Evolutionary conservation across 2,329 filamentous ascomycete genomes (phyloP).

Genomic region (Didymella arachidicola): DNA sequence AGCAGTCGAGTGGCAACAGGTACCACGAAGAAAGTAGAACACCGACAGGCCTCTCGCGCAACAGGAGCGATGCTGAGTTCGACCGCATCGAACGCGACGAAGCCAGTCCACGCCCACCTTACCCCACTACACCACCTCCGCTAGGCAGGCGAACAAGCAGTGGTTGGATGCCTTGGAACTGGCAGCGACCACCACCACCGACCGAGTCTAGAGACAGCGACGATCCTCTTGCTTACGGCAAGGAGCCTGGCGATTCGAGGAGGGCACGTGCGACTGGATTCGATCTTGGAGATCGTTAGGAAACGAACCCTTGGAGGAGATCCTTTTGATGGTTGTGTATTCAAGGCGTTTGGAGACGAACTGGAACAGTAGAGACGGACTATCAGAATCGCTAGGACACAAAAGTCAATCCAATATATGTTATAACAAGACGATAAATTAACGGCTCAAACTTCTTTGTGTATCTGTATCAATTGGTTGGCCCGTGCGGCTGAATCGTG

Average conservation of each 20-base stretch:
- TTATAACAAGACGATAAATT: background rate
- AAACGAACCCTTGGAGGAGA: slow-evolving; percentile 21
- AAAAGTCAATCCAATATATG: slow-evolving; percentile 13
- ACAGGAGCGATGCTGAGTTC: slow-evolving; percentile 86
- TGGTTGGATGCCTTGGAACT: slow-evolving; percentile 62
- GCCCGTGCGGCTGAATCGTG: slow-evolving; percentile 16
- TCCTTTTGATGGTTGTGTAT: slow-evolving; percentile 10
- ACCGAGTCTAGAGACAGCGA: slow-evolving; percentile 29
- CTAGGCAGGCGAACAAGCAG: slow-evolving; percentile 43
- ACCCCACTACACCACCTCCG: slow-evolving; percentile 45
- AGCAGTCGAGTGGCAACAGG: slow-evolving; percentile 53
- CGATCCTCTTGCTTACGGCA: slow-evolving; percentile 48
- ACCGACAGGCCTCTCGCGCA: slow-evolving; percentile 68
- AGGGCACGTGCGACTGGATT: slow-evolving; percentile 42
- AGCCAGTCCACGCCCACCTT: slow-evolving; percentile 54
- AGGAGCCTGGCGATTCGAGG: slow-evolving; percentile 33
- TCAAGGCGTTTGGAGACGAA: slow-evolving; percentile 21
- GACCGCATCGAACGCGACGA: slow-evolving; percentile 82
- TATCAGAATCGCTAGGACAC: slow-evolving; percentile 9
- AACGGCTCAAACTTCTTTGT: background rate
- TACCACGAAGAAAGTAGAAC: slow-evolving; percentile 52
- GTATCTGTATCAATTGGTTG: background rate
- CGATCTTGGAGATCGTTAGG: slow-evolving; percentile 45
- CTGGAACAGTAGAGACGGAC: slow-evolving; percentile 6
- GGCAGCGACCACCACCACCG: slow-evolving; percentile 43